Base-by-base conservation (phyloP, 129 eudicot species). In the Flaveria brownii region DNA sequence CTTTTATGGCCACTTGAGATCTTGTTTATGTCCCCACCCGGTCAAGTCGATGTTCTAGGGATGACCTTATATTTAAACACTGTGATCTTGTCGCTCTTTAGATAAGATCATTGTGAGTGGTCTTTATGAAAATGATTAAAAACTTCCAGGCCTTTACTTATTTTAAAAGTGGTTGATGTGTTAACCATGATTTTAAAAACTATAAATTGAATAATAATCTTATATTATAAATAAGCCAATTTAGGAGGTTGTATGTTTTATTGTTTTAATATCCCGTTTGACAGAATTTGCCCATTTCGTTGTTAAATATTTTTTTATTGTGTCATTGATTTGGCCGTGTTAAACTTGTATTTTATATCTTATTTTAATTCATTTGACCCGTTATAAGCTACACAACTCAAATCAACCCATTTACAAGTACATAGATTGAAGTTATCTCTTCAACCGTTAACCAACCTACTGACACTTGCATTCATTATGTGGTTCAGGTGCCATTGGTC, bases 401-500 rank as follows among this genome's bases (percentile, higher is more conserved):
- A 14, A 16, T n/a, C 14, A 14, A 36, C 15, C 71, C 14, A 36
- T 66, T 8, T 15, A 62, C 45, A 6, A 26, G 68, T 62, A 28
- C 14, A 62, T 13, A 9, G 64, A 17, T 12, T 28, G 20, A 62
- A 13, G 28, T 15, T 5, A 9, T 17, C 20, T 28, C 43, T 62
- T 62, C 1, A 62, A 30, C 71, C 54, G 5, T 72, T 72, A 17
- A 51, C 59, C 28, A 65, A 54, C 18, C 45, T 51, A 45, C 71
- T 15, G 11, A 9, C 36, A 8, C 52, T 73, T 47, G 74, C 16
- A 56, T 76, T 46, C 6, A 17, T 62, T 22, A 2, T 42, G 2
- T 70, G 80, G 66, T 81, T 63, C 90, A 94, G 98, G 93, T 94
- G 69, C 98, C 98, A 3, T 77, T 94, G 78, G 98, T 94, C 23